Evolutionary conservation across 768 basidiomycete species (phyloP).

Genomic region (Calocybe gangraenosa): DNA sequence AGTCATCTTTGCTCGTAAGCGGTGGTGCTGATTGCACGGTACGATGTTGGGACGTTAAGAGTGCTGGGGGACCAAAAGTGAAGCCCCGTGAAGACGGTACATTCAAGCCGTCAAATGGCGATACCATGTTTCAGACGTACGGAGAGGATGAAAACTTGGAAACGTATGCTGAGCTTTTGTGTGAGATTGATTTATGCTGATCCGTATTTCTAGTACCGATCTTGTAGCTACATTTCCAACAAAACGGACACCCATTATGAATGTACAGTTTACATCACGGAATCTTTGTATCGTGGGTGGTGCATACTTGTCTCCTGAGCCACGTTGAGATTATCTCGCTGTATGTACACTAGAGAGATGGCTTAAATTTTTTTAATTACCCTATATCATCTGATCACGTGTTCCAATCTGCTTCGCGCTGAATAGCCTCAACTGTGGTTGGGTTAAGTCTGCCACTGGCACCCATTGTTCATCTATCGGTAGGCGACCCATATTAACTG

Average conservation of each 20-base stretch:
- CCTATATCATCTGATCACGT: no score
- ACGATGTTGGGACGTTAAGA: constrained; percentile 95
- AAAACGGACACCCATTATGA: constrained; percentile 89
- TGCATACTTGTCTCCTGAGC: constrained; percentile 58
- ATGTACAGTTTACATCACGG: constrained; percentile 91
- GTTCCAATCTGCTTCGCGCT: not conserved
- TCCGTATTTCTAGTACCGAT: constrained; percentile 54
- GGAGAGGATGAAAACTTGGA: constrained; percentile 59
- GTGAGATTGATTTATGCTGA: constrained; percentile 11
- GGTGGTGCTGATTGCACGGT: constrained; percentile 95
- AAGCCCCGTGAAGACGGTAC: constrained; percentile 58
- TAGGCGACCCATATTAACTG: not conserved
- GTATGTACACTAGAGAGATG: no score
- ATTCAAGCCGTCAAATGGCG: constrained; percentile 12
- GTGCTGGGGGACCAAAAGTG: constrained; percentile 56
- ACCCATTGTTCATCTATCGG: not conserved
- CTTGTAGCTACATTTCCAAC: constrained; percentile 90
- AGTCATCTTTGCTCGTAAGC: constrained; percentile 86
- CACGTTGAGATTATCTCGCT: constrained; percentile 28
- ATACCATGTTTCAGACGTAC: constrained; percentile 24
- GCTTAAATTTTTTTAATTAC: no score
- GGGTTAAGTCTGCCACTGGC: not conserved
- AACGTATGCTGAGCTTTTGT: constrained; percentile 51
- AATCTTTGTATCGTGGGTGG: constrained; percentile 92
- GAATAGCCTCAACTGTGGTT: no score